These are phyloP conservation scores for Nicotiana obtusifolia DNA, from an alignment of 257 asterid genomes.

Conservation along the genomic window DNA sequence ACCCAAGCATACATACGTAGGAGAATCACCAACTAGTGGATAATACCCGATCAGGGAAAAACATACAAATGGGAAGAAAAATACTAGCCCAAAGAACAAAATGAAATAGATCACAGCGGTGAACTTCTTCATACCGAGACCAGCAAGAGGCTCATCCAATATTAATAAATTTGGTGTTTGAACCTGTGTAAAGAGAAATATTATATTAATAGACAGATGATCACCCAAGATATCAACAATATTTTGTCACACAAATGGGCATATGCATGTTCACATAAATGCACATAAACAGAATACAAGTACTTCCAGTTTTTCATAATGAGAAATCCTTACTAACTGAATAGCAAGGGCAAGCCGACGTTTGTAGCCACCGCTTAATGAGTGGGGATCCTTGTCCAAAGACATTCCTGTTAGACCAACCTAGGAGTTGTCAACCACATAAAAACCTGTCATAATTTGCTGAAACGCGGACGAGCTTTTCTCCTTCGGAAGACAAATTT, in stretches of 20 bases:
- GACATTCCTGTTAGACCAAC: slow-evolving; percentile 72
- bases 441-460: background rate
- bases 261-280: background rate
- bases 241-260: background rate
- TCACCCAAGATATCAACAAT: slow-evolving; percentile 8
- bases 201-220: slow-evolving; percentile 20
- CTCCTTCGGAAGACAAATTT: background rate
- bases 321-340: slow-evolving; percentile 60
- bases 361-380: slow-evolving; percentile 92
- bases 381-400: slow-evolving; percentile 77
- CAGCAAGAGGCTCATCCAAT: slow-evolving; percentile 99
- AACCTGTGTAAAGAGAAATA: slow-evolving; percentile 47
- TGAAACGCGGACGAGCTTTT: background rate
- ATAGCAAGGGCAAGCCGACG: slow-evolving; percentile 93
- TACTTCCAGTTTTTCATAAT: slow-evolving; percentile 6
- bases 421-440: slow-evolving; percentile 27
- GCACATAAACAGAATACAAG: background rate
- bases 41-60: background rate
- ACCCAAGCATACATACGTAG: too few species aligned
- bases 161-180: slow-evolving; percentile 78
- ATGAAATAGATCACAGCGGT: slow-evolving; percentile 11
- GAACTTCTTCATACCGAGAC: slow-evolving; percentile 61
- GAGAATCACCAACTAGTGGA: too few species aligned
- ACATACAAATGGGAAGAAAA: too few species aligned
- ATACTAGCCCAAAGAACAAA: background rate